Evolutionary conservation across 2,329 filamentous ascomycete species (phyloP).

Genomic region (Juglanconis oblonga): DNA sequence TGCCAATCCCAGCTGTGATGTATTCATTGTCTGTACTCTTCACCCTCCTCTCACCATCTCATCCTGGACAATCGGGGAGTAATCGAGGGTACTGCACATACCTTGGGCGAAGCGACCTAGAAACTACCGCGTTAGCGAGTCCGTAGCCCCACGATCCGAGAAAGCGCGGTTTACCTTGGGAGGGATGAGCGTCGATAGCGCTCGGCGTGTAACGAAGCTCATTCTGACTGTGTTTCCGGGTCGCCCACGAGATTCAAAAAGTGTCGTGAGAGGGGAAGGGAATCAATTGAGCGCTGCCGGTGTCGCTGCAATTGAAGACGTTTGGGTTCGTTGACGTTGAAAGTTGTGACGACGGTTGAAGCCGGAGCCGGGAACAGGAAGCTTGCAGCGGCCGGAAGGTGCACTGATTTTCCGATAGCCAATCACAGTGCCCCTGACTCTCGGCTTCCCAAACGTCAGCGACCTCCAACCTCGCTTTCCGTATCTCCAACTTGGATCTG

Average conservation of each 20-base stretch:
- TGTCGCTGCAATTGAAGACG: conserved; percentile 22
- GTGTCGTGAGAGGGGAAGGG: background rate
- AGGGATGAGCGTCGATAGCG: conserved; percentile 96
- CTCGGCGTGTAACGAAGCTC: conserved; percentile 88
- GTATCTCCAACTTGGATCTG: background rate
- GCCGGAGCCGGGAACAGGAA: conserved; percentile 18
- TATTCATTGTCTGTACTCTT: background rate
- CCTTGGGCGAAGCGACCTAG: conserved; percentile 79
- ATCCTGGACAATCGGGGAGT: background rate
- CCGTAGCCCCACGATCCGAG: background rate
- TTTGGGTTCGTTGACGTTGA: conserved; percentile 14
- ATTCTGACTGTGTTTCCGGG: conserved; percentile 57
- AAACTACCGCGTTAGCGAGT: conserved; percentile 36
- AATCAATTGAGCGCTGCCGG: conserved; percentile 33
- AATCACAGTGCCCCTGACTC: conserved; percentile 19
- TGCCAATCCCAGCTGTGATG: background rate
- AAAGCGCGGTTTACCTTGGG: conserved; percentile 72
- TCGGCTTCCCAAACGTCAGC: conserved; percentile 13
- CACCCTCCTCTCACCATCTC: background rate
- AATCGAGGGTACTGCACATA: conserved; percentile 47
- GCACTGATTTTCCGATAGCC: conserved; percentile 32
- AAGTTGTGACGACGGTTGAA: conserved; percentile 10
- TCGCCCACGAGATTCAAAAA: background rate
- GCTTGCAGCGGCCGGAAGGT: conserved; percentile 23
- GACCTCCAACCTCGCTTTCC: background rate